Evolutionary conservation across 352 stramenopile species (phyloP).

Genomic region (Phytophthora pini): DNA sequence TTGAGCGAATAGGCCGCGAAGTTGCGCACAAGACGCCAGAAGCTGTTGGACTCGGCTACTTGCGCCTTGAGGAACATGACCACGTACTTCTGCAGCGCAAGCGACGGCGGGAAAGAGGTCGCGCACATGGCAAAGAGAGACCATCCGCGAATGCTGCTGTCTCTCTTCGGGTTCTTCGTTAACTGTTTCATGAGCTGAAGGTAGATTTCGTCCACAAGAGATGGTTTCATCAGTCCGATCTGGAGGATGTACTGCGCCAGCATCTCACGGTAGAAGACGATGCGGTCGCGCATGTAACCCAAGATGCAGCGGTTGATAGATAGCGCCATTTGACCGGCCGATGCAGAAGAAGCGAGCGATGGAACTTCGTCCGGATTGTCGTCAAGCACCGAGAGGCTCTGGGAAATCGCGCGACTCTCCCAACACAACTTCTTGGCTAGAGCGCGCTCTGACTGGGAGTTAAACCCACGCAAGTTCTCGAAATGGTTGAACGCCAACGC

Average conservation of each 20-base stretch:
- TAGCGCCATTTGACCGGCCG: slow-evolving; percentile 60
- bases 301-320: slow-evolving; percentile 94
- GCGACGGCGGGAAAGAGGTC: slow-evolving; percentile 90
- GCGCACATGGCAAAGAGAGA: slow-evolving; percentile 94
- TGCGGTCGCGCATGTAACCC: slow-evolving; percentile 95
- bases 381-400: slow-evolving; percentile 69
- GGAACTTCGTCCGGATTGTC: slow-evolving; percentile 40
- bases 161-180: slow-evolving; percentile 91
- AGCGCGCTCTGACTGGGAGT: slow-evolving; percentile 49
- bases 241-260: slow-evolving; percentile 94
- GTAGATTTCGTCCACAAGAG: slow-evolving; percentile 95
- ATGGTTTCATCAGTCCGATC: slow-evolving; percentile 87
- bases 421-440: slow-evolving; percentile 65
- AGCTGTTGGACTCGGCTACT: slow-evolving; percentile 71
- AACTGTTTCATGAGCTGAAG: slow-evolving; percentile 95
- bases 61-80: slow-evolving; percentile 92
- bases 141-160: slow-evolving; percentile 92
- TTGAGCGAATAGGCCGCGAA: slow-evolving; percentile 93
- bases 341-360: slow-evolving; percentile 30
- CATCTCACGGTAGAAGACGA: slow-evolving; percentile 94
- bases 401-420: slow-evolving; percentile 67
- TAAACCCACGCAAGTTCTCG: slow-evolving; percentile 67
- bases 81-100: slow-evolving; percentile 90
- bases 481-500: slow-evolving; percentile 71
- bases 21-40: slow-evolving; percentile 81